Evolutionary conservation across 192 early-diverging fungal genomes (phyloP).

Genomic region (Gryganskiella cystojenkinii): DNA sequence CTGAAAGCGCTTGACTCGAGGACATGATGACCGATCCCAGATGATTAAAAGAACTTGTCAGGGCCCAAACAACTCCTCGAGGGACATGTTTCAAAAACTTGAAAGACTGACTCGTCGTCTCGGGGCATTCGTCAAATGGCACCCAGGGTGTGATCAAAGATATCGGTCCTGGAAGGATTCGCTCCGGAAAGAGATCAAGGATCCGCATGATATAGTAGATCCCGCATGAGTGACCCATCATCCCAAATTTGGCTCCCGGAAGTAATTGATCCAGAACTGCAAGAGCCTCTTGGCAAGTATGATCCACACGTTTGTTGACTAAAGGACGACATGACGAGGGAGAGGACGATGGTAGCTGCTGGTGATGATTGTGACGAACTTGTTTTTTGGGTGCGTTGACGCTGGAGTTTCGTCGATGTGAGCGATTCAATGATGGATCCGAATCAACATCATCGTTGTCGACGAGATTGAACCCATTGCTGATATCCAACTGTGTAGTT

Average conservation of each 20-base stretch:
- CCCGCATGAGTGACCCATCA: conserved; percentile 51
- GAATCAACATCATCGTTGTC: too few relatives aligned
- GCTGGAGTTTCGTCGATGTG: background rate
- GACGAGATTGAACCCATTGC: too few relatives aligned
- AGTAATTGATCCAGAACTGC: conserved; percentile 17
- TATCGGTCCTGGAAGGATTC: conserved; percentile 31
- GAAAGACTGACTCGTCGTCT: conserved; percentile 39
- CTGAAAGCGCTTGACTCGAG: conserved; percentile 35
- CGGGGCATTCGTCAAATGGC: conserved; percentile 48
- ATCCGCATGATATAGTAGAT: conserved; percentile 49
- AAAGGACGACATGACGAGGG: too few relatives aligned
- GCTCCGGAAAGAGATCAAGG: conserved; percentile 17
- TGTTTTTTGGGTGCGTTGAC: background rate
- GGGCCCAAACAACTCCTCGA: conserved; percentile 38
- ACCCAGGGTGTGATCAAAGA: conserved; percentile 43
- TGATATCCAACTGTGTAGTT: too few relatives aligned
- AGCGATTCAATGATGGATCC: too few relatives aligned
- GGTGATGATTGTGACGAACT: background rate
- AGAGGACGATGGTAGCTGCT: background rate
- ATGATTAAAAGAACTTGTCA: conserved; percentile 51
- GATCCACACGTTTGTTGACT: conserved; percentile 23
- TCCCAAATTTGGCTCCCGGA: conserved; percentile 27
- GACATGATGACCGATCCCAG: conserved; percentile 41
- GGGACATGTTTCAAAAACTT: conserved; percentile 50
- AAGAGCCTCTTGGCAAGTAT: conserved; percentile 33